phyloP scores from a whole-genome alignment of 306 rosid species.

The Parietaria judaica region DNA sequence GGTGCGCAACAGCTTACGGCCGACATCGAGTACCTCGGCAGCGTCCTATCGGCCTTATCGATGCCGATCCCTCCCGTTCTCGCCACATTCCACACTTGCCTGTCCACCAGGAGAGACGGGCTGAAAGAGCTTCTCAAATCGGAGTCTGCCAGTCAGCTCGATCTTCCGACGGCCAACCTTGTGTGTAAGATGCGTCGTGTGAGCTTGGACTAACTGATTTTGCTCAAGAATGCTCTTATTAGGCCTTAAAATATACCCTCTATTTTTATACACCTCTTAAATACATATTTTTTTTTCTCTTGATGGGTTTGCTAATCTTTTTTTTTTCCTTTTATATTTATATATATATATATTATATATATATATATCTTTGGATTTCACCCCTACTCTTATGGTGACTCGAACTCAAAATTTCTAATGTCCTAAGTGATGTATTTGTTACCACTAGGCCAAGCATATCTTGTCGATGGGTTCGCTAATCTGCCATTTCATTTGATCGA shows the following conservation, averaged over 20 bases:
- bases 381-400: too few species aligned
- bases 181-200: slow-evolving; percentile 84
- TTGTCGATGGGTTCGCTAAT: not conserved
- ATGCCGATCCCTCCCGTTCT: slow-evolving; percentile 81
- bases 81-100: slow-evolving; percentile 68
- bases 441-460: too few species aligned
- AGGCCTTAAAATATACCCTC: not conserved
- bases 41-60: slow-evolving; percentile 85
- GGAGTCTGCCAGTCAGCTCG: slow-evolving; percentile 66
- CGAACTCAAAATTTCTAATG: too few species aligned
- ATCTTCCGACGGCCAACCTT: slow-evolving; percentile 84
- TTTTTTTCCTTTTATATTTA: too few species aligned
- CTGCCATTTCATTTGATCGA: too few species aligned
- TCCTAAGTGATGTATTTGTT: too few species aligned
- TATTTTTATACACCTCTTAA: not conserved
- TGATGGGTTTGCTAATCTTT: not conserved
- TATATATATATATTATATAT: too few species aligned
- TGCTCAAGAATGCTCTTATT: not conserved
- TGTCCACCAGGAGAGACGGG: slow-evolving; percentile 68
- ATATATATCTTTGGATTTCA: too few species aligned
- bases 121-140: slow-evolving; percentile 62
- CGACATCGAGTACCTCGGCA: slow-evolving; percentile 86
- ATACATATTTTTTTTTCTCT: not conserved
- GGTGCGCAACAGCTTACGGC: slow-evolving; percentile 90
- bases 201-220: slow-evolving; percentile 28